Evolutionary conservation across 805 yeast species (phyloP), one percentile per base, ranked within the genome.

Genomic region (Wilhelminamyces savonicus): DNA sequence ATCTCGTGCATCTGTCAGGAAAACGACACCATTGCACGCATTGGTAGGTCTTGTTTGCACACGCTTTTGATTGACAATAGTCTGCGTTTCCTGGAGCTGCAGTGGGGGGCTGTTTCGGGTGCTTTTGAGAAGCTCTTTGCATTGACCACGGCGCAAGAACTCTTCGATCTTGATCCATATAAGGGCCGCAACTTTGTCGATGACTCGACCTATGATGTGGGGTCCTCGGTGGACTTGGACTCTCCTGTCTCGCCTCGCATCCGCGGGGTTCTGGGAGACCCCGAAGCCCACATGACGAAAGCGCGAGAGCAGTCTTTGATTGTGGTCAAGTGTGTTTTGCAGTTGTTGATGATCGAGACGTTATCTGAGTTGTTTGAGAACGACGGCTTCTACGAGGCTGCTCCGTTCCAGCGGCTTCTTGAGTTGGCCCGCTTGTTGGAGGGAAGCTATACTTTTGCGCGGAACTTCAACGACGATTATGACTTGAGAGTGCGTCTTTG

Each of bases 1-100:
- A 77, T 78, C 2, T 79, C 90, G 5, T 92, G 98, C 57, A 85
- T 92, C 29, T 86, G 95, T 45, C 98, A 92, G 55, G 96, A 88
- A 45, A 90, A 92, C 52, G 98, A 92, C 48, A 88, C 97, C 0
- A 87, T 94, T 45, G 94, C 97, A 0, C 71, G 95, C 45, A 90
- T 90, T 41, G 99, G 98, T 20, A 74, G 94, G 47, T 76, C 90
- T 7, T 88, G 98, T 52, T 67, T 92, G 35, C 81, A 82, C 42
- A 82, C 79, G 40, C 65, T 92, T 37, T 70, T 92, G 34, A 58
- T 78, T n/a, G 82, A 82, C 39, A 94, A 92, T 50, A 73, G 78
- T 41, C 43, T 56, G 7, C 76, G 75, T 44, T 85, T 92, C 48
- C 52, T 57, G 13, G 66, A 59, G 8, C 59, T 59, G 5, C 90